Base-by-base conservation (phyloP, 2,329 filamentous ascomycete genomes). In the Verticillium longisporum region DNA sequence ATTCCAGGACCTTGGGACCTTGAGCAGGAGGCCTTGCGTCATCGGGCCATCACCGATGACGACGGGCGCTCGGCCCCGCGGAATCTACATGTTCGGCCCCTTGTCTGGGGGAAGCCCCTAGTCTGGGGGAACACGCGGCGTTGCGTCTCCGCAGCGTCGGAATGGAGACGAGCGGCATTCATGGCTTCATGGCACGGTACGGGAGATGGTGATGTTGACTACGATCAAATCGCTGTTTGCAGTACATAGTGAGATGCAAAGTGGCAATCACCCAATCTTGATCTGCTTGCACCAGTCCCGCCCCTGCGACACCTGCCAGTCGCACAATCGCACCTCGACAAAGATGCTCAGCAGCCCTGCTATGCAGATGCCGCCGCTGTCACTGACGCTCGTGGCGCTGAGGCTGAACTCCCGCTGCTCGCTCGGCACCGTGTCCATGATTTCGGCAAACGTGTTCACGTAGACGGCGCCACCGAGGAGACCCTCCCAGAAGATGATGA, bases 391-490 rank as follows among this genome's bases (percentile, higher is more conserved):
- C 2, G 92, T 95, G 0, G 93, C 94, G 0, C 91, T 88, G 1
- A 99, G 77, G 62, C 91, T 96, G 70, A 98, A 98, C 75, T 99
- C 95, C 6, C 94, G 83, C 59, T 97, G 92, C 36, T 87, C 84
- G 4, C 82, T 78, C 0, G 87, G 86, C 1, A 97, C 87, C 6
- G 88, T 87, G 68, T 97, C 92, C 72, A 92, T 89, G 64, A 99
- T 97, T 71, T 96, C 91, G 0, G 93, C 92, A 74, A 98, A 99
- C 0, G 93, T 97, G 69, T 94, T 96, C 62, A 98, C 93, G 69
- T 99, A 99, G 0, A 98, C 95, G 3, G 92, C 81, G 0, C 95
- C 95, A 0, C 95, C 95, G 0, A 99, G 79, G 13, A 98, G 74
- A 0, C 95, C 95, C 73, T 98, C 95, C 94, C 94, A 98, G 70